Conservation (phyloP, 768 basidiomycete species). For the Trametes gibbosa region DNA sequence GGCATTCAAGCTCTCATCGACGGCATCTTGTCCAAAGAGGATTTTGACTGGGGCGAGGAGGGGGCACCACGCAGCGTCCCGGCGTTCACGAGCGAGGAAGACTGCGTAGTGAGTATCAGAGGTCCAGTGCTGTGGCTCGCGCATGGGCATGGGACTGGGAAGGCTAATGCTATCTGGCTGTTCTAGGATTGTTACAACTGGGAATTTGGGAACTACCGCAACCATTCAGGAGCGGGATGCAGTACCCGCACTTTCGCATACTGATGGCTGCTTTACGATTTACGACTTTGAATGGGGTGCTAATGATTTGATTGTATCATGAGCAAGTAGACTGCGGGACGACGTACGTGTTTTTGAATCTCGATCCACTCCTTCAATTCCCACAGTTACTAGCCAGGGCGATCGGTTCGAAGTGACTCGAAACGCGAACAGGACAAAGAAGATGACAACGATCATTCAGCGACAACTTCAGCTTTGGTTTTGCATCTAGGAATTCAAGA, state of each 20-base stretch:
- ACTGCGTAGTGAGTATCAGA: slow-evolving; percentile 54
- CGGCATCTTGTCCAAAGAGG: slow-evolving; percentile 51
- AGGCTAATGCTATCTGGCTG: background rate
- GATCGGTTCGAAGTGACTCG: too few species aligned
- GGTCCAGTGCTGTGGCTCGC: too few species aligned
- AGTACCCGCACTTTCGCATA: background rate
- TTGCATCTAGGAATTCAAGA: too few species aligned
- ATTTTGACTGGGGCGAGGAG: slow-evolving; percentile 24
- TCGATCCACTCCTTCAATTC: too few species aligned
- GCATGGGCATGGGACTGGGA: background rate
- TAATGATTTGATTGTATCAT: background rate
- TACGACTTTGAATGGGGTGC: background rate
- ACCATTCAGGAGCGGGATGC: slow-evolving; percentile 8
- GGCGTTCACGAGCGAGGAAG: slow-evolving; percentile 47
- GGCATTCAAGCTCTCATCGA: slow-evolving; percentile 70
- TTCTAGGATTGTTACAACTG: slow-evolving; percentile 69
- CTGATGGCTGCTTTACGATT: background rate
- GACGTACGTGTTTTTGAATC: too few species aligned
- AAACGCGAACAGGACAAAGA: too few species aligned
- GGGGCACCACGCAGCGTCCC: slow-evolving; percentile 42
- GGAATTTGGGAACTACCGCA: slow-evolving; percentile 54
- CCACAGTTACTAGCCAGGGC: too few species aligned
- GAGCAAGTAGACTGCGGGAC: too few species aligned
- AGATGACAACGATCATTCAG: too few species aligned
- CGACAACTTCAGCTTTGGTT: too few species aligned